These are phyloP conservation scores for Globisporangium echinulatum DNA, from an alignment of 352 stramenopile genomes.

Conservation along the genomic window DNA sequence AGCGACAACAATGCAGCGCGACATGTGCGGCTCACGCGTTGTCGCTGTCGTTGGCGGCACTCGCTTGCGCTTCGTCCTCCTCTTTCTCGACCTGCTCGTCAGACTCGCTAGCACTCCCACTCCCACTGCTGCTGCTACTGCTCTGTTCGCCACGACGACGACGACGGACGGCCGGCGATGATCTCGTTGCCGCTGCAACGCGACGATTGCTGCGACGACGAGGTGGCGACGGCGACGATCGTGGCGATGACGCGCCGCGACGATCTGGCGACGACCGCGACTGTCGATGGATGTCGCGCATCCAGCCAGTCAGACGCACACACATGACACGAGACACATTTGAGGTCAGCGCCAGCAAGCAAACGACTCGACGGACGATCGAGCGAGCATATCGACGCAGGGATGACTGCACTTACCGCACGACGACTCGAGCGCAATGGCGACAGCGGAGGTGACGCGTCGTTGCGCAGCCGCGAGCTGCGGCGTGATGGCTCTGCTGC, in stretches of 20 bases:
- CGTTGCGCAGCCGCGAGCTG: slow-evolving; percentile 8
- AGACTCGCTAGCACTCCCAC: not conserved
- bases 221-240: not conserved
- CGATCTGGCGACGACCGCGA: too few relatives aligned
- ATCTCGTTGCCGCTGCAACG: slow-evolving; percentile 7
- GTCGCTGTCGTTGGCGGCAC: not conserved
- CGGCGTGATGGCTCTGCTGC: slow-evolving; percentile 6
- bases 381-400: not conserved
- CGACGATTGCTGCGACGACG: slow-evolving; percentile 11
- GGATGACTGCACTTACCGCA: slow-evolving; percentile 1
- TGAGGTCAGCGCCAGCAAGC: not conserved
- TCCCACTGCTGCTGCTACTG: not conserved
- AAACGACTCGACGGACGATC: not conserved
- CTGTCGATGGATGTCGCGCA: not conserved
- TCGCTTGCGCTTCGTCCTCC: not conserved
- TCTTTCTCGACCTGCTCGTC: slow-evolving; percentile 1
- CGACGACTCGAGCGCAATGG: not conserved
- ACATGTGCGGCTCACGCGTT: not conserved
- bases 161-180: not conserved
- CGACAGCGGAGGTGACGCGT: not conserved
- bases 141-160: not conserved
- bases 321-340: not conserved
- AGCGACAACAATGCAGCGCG: too few relatives aligned
- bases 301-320: not conserved
- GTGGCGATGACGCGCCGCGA: too few relatives aligned